Evolutionary conservation across 345 rosid genomes (phyloP).

Genomic region (Physaria fendleri): DNA sequence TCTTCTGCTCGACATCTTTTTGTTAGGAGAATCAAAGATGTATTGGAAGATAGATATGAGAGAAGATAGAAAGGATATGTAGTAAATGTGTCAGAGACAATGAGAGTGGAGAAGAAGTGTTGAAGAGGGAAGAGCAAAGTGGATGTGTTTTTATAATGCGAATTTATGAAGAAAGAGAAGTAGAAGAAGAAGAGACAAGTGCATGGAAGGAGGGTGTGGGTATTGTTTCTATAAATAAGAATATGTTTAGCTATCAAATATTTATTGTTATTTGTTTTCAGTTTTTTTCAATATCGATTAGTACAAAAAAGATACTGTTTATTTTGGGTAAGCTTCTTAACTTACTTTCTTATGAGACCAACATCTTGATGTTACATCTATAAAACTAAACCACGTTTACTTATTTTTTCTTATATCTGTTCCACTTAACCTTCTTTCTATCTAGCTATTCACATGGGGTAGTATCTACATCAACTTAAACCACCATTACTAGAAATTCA

Average conservation of each 20-base stretch:
- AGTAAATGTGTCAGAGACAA: slow-evolving; percentile 19
- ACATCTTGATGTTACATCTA: slow-evolving; percentile 28
- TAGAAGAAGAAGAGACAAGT: slow-evolving; percentile 39
- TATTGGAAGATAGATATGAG: no score
- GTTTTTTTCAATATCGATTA: slow-evolving; percentile 9
- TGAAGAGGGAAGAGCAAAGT: slow-evolving; percentile 22
- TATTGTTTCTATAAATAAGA: slow-evolving; percentile 24
- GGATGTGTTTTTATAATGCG: slow-evolving; percentile 28
- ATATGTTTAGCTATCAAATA: slow-evolving; percentile 17
- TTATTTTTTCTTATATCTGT: not conserved
- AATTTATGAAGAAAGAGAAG: slow-evolving; percentile 27
- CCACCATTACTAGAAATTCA: not conserved
- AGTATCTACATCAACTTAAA: slow-evolving; percentile 20
- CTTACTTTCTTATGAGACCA: slow-evolving; percentile 22
- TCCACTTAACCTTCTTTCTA: slow-evolving; percentile 17
- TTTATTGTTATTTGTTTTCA: slow-evolving; percentile 23
- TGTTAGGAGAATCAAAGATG: no score
- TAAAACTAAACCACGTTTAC: slow-evolving; percentile 4
- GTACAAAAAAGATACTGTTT: slow-evolving; percentile 29
- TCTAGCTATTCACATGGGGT: slow-evolving; percentile 19
- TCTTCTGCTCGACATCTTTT: slow-evolving; percentile 80
- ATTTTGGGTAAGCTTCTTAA: slow-evolving; percentile 26
- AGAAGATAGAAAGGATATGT: slow-evolving; percentile 11
- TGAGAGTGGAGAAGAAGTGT: slow-evolving; percentile 26
- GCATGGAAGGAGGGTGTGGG: slow-evolving; percentile 62